These are phyloP conservation scores for Fusarium algeriense DNA, from an alignment of 2,329 filamentous ascomycete species.

Conservation along the genomic window DNA sequence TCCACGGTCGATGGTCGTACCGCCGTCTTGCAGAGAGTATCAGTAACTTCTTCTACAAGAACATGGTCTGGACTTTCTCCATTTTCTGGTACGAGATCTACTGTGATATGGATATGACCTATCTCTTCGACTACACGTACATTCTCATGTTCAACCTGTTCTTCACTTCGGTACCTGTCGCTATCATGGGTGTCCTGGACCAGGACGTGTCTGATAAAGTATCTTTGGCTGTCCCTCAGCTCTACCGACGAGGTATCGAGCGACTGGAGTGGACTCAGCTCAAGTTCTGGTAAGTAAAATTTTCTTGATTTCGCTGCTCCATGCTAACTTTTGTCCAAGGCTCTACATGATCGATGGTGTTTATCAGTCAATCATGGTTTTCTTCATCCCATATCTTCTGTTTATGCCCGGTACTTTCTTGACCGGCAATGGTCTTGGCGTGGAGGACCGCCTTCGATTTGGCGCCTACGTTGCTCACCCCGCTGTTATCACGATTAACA, in stretches of 20 bases:
- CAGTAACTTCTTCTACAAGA: conserved; percentile 99
- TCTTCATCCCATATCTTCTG: conserved; percentile 90
- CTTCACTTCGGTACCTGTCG: conserved; percentile 94
- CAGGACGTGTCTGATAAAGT: conserved; percentile 97
- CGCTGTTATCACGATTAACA: conserved; percentile 88
- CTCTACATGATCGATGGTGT: conserved; percentile 94
- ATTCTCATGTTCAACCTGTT: conserved; percentile 96
- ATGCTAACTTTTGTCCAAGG: conserved; percentile 60
- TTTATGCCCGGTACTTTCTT: conserved; percentile 77
- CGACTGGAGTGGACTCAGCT: conserved; percentile 94
- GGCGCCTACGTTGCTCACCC: conserved; percentile 89
- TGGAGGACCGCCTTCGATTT: conserved; percentile 85
- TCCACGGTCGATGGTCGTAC: conserved; percentile 98
- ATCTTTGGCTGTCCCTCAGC: conserved; percentile 91
- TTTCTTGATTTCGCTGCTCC: background rate
- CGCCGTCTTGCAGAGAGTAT: conserved; percentile 91
- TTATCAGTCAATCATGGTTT: conserved; percentile 94
- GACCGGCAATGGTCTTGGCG: conserved; percentile 77
- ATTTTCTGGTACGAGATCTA: conserved; percentile 99
- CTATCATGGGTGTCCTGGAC: conserved; percentile 95
- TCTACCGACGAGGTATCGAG: conserved; percentile 96
- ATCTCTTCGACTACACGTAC: conserved; percentile 97
- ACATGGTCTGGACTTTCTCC: conserved; percentile 95
- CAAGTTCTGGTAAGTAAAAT: conserved; percentile 87
- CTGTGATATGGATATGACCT: conserved; percentile 95